Evolutionary conservation across 371 early-diverging fungal genomes (phyloP).

Genomic region (Rhizopus microsporus): DNA sequence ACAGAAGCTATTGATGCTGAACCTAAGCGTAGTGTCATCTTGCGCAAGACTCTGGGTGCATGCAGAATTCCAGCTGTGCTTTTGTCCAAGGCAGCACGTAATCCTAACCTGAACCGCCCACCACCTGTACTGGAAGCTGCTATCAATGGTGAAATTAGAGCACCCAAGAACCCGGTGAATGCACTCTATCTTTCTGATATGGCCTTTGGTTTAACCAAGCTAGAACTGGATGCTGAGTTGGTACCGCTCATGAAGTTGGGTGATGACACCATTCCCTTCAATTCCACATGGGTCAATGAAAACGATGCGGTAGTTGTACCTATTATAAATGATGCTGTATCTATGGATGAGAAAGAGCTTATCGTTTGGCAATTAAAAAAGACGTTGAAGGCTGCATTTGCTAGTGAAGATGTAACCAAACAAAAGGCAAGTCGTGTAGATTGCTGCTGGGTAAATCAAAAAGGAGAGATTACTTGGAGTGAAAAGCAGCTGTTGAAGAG

Average conservation of each 20-base stretch:
- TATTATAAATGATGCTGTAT: slow-evolving; percentile 36
- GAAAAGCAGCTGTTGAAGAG: slow-evolving; percentile 23
- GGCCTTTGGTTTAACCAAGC: slow-evolving; percentile 55
- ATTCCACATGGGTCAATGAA: slow-evolving; percentile 55
- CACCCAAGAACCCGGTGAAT: slow-evolving; percentile 51
- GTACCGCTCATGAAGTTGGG: slow-evolving; percentile 37
- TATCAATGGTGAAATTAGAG: slow-evolving; percentile 4
- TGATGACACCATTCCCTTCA: slow-evolving; percentile 39
- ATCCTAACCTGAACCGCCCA: slow-evolving; percentile 40
- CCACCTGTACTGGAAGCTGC: slow-evolving; percentile 32
- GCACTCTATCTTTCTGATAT: slow-evolving; percentile 57
- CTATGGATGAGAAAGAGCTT: slow-evolving; percentile 53
- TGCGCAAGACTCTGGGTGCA: slow-evolving; percentile 54
- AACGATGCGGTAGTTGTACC: slow-evolving; percentile 56
- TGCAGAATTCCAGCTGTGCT: slow-evolving; percentile 39
- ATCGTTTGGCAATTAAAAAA: slow-evolving; percentile 53
- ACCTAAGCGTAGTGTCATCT: slow-evolving; percentile 68
- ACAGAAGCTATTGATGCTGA: slow-evolving; percentile 76
- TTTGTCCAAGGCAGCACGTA: slow-evolving; percentile 41
- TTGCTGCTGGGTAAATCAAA: slow-evolving; percentile 63
- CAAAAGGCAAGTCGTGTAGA: slow-evolving; percentile 52
- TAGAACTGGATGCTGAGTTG: slow-evolving; percentile 50
- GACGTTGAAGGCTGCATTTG: slow-evolving; percentile 32
- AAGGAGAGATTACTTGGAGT: slow-evolving; percentile 52
- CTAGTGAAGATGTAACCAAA: slow-evolving; percentile 7